Evolutionary conservation across 1,284 basidiomycete species (phyloP), one percentile per base, ranked within the genome.

Genomic region (Austropuccinia psidii): DNA sequence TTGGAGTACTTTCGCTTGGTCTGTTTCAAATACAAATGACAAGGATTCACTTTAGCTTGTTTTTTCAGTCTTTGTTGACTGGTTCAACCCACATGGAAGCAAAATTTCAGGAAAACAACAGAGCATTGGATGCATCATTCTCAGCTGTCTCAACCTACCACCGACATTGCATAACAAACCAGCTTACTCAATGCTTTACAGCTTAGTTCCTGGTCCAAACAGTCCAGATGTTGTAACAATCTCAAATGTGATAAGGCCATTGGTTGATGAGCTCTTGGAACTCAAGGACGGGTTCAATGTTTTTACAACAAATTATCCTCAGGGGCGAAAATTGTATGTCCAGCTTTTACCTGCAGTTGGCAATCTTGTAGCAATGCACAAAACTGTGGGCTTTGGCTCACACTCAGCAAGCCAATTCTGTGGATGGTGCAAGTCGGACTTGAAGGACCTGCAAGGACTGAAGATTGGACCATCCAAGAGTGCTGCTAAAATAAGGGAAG

Each of bases 131-230:
- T 24, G 21, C 39, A 61, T 72, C 21, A 1, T 62, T 27, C 55
- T 72, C 1, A 47, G 50, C 29, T 72, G 57, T 39, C 54, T 61
- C 39, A 72, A 61, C 29, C 58, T 72, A 7, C 58, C 58, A 7
- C 58, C 68, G 13, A 21, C 33, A 9, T 1, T 29, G 13, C 15
- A 24, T 19, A 29, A 72, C 45, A 27, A 47, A 45, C 45, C 47
- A 15, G 39, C 47, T 39, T 61, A 72, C 27, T 39, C 50, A 8
- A 61, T 50, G 19, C 43, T 72, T 62, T 72, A 29, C 29, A 49
- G 68, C 21, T 52, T 72, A 15, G 62, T 62, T 29, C 68, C 68
- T 11, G 68, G 68, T 37, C 68, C 68, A 8, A 27, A 54, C 11
- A 50, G 64, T 45, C 70, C 70, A 31, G 49, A 39, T 4, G 13